phyloP scores from a whole-genome alignment of 2,329 filamentous ascomycete genomes.

The Metarhizium guizhouense region DNA sequence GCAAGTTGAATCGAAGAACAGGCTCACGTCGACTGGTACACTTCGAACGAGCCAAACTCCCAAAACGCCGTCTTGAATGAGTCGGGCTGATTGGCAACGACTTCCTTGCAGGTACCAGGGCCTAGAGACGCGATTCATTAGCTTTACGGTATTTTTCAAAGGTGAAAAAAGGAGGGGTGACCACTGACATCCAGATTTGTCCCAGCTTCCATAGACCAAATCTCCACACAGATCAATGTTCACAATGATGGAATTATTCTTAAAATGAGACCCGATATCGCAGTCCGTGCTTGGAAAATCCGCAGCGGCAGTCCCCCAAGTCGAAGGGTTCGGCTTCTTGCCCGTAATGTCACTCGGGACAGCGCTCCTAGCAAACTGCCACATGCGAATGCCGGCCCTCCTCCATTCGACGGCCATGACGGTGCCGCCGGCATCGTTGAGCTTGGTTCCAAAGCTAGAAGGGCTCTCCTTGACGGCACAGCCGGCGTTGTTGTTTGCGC shows the following conservation, averaged over 20 bases:
- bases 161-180: not conserved
- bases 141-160: not conserved
- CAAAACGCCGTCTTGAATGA: constrained; percentile 53
- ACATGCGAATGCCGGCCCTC: constrained; percentile 50
- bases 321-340: constrained; percentile 46
- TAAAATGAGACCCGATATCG: constrained; percentile 49
- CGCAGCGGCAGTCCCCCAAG: constrained; percentile 53
- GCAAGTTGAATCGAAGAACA: not conserved
- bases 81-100: constrained; percentile 46
- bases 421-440: constrained; percentile 47
- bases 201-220: constrained; percentile 39
- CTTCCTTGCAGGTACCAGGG: constrained; percentile 46
- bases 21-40: constrained; percentile 34
- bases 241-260: constrained; percentile 55
- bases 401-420: constrained; percentile 55
- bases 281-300: constrained; percentile 58
- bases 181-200: constrained; percentile 33
- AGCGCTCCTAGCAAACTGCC: constrained; percentile 44
- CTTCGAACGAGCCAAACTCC: constrained; percentile 53
- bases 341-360: constrained; percentile 44
- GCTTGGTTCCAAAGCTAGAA: constrained; percentile 39
- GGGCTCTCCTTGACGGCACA: constrained; percentile 41
- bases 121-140: constrained; percentile 21
- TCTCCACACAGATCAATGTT: constrained; percentile 59
- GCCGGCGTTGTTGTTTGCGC: constrained; percentile 43